A percentile compares a stretch with the other conserved stretches of the same genome.
Evolutionary conservation across 768 basidiomycete genomes (phyloP).

Genomic region (Phaeolepiota aurea): DNA sequence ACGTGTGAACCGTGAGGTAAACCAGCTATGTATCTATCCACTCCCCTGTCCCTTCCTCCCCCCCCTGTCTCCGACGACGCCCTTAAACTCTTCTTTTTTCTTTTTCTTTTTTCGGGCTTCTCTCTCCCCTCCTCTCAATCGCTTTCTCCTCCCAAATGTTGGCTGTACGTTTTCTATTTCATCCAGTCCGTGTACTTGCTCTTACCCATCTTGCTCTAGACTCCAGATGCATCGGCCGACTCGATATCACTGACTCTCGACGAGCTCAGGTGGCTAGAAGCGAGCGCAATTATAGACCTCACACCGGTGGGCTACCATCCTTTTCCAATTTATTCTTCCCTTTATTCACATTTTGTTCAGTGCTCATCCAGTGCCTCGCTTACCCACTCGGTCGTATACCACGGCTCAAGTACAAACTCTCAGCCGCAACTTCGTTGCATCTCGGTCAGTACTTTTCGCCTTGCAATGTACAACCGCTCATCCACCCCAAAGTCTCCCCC

Average conservation of each 20-base stretch:
- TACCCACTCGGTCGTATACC: not conserved
- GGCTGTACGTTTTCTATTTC: slow-evolving; percentile 9
- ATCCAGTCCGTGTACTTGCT: not conserved
- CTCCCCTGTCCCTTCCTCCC: slow-evolving; percentile 5
- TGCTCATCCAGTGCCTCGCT: not conserved
- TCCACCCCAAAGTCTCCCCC: not conserved
- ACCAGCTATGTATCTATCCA: slow-evolving; percentile 19
- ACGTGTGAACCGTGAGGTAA: slow-evolving; percentile 41
- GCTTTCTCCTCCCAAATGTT: slow-evolving; percentile 11
- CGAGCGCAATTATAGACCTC: slow-evolving; percentile 16
- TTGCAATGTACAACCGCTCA: too few species aligned
- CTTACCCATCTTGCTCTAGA: slow-evolving; percentile 8
- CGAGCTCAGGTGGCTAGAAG: slow-evolving; percentile 42
- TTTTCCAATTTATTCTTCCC: not conserved
- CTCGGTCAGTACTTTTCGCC: not conserved
- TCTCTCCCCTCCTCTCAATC: slow-evolving; percentile 7
- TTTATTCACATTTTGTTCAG: not conserved
- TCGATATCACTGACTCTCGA: slow-evolving; percentile 30
- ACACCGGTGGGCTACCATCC: slow-evolving; percentile 2
- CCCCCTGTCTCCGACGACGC: slow-evolving; percentile 7
- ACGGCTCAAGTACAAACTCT: not conserved
- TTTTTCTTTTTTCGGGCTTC: slow-evolving; percentile 8
- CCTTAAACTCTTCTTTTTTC: slow-evolving; percentile 11
- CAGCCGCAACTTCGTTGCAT: not conserved
- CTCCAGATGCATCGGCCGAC: slow-evolving; percentile 20